Evolutionary conservation across 2,329 filamentous ascomycete species (phyloP).

Genomic region (Eutypa lata): DNA sequence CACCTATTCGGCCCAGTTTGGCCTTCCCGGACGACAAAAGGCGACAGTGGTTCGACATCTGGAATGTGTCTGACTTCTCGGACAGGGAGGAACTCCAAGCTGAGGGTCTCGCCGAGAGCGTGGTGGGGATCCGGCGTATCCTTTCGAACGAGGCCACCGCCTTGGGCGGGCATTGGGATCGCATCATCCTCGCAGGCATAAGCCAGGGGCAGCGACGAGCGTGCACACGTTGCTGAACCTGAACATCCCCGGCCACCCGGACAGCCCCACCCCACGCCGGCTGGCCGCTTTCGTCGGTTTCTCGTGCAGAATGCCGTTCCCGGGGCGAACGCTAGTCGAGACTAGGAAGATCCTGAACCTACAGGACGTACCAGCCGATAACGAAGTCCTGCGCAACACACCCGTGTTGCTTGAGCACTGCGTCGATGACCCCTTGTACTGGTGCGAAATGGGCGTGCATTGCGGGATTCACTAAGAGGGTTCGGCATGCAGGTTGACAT

Average conservation of each 20-base stretch:
- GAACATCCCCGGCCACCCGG: neutral
- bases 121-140: constrained; percentile 28
- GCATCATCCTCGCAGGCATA: constrained; percentile 42
- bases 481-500: constrained; percentile 39
- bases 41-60: constrained; percentile 52
- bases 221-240: constrained; percentile 21
- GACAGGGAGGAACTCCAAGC: constrained; percentile 40
- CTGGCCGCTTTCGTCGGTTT: constrained; percentile 22
- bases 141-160: constrained; percentile 31
- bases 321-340: constrained; percentile 15
- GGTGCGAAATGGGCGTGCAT: constrained; percentile 31
- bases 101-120: constrained; percentile 37
- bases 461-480: constrained; percentile 32
- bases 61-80: constrained; percentile 35
- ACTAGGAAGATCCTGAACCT: constrained; percentile 28
- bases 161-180: constrained; percentile 33
- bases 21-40: constrained; percentile 16
- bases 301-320: constrained; percentile 21
- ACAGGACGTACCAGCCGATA: constrained; percentile 15
- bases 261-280: neutral
- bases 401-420: constrained; percentile 47
- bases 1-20: constrained; percentile 29
- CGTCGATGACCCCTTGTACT: constrained; percentile 40
- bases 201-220: constrained; percentile 43
- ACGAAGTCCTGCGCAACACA: constrained; percentile 34